Conservation (phyloP, 768 basidiomycete species). For the Leccinum obscurum region DNA sequence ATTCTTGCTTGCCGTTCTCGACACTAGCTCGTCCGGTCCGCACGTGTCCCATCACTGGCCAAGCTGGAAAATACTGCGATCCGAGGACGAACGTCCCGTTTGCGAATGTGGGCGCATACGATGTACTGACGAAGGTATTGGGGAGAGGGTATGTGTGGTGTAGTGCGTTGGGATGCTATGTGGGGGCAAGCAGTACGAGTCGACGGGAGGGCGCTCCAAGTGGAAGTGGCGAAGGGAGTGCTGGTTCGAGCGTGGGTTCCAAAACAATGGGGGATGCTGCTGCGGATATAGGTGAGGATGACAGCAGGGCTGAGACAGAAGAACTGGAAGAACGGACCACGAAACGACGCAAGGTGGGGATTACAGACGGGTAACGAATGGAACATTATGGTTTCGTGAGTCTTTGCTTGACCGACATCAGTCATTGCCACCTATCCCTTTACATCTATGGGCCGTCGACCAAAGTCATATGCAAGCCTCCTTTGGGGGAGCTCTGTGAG, state of each 20-base stretch:
- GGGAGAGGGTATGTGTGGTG: slow-evolving; percentile 73
- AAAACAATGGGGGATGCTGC: background rate
- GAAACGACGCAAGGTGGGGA: slow-evolving; percentile 19
- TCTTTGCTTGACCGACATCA: background rate
- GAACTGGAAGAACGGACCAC: slow-evolving; percentile 8
- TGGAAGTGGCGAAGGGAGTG: background rate
- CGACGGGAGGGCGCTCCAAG: background rate
- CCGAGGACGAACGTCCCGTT: slow-evolving; percentile 80
- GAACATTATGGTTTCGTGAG: background rate
- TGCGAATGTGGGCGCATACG: slow-evolving; percentile 66
- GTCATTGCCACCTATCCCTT: background rate
- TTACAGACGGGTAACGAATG: slow-evolving; percentile 5
- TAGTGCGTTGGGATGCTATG: slow-evolving; percentile 43
- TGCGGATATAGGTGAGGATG: background rate
- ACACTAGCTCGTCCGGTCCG: slow-evolving; percentile 55
- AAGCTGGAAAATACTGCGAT: slow-evolving; percentile 74
- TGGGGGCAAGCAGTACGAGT: slow-evolving; percentile 17
- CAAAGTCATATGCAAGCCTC: background rate
- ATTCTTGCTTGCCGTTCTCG: background rate
- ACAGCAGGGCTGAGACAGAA: background rate
- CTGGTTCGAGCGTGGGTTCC: background rate
- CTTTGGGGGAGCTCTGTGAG: background rate
- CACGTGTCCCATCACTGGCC: slow-evolving; percentile 78
- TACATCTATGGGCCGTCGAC: background rate
- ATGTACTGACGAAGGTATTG: slow-evolving; percentile 59